Evolutionary conservation across 2,329 filamentous ascomycete genomes (phyloP).

Genomic region (Balansia obtecta): DNA sequence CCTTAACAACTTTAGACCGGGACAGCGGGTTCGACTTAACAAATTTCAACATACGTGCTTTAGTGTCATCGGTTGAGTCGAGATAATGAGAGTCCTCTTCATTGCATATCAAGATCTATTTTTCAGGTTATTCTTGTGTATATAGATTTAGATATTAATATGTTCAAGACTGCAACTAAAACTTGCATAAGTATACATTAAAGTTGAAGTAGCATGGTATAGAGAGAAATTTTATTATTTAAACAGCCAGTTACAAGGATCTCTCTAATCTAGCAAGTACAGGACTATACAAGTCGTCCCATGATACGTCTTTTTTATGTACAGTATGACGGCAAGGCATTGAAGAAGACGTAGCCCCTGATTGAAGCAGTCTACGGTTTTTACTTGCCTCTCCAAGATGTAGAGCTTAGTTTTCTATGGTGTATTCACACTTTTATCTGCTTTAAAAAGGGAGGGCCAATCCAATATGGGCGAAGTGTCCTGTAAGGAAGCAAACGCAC

Average conservation of each 20-base stretch:
- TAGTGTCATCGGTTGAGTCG: neutral
- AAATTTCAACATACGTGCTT: neutral
- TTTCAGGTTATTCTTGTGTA: neutral
- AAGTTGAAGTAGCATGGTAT: conserved; percentile 1
- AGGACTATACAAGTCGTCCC: neutral
- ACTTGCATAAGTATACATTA: conserved; percentile 1
- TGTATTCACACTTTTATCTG: neutral
- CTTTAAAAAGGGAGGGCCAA: neutral
- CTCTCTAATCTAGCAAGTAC: neutral
- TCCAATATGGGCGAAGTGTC: neutral
- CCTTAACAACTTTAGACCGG: conserved; percentile 1
- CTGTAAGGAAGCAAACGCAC: conserved; percentile 2
- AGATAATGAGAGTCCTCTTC: conserved; percentile 3
- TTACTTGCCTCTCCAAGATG: too few relatives aligned
- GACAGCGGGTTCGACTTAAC: neutral
- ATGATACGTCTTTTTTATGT: conserved; percentile 3
- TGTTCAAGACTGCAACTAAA: neutral
- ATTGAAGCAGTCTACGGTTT: neutral
- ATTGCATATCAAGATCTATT: conserved; percentile 3
- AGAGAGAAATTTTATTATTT: neutral
- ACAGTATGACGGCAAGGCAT: conserved; percentile 3
- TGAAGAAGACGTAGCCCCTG: conserved; percentile 2
- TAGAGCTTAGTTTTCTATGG: neutral
- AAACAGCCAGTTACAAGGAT: neutral
- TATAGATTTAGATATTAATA: neutral